A percentile compares a stretch with the other conserved stretches of the same genome.
These are phyloP conservation scores for Calcarisporium arbuscula DNA, from an alignment of 2,329 filamentous ascomycete genomes.

Conservation along the genomic window DNA sequence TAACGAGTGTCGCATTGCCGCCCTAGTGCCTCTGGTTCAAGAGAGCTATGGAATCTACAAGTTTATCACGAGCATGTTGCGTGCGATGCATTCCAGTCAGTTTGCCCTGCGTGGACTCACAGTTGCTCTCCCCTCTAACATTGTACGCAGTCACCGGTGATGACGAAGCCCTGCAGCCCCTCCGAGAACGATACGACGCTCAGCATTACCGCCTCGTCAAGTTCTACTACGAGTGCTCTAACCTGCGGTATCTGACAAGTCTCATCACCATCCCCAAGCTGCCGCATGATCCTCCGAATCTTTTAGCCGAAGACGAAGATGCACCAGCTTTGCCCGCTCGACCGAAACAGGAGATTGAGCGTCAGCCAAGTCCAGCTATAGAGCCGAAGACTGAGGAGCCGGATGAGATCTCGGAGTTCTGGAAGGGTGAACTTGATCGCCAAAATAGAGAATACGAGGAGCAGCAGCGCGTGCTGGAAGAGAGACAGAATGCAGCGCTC, in stretches of 20 bases:
- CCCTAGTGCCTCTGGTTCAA: conserved; percentile 86
- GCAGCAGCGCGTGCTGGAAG: conserved; percentile 81
- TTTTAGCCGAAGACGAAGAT: conserved; percentile 78
- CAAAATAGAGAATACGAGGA: conserved; percentile 94
- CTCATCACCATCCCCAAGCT: conserved; percentile 95
- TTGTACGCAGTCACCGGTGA: conserved; percentile 70
- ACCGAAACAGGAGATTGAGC: conserved; percentile 68
- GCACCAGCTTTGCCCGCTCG: conserved; percentile 77
- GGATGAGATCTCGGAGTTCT: conserved; percentile 95
- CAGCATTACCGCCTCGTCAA: conserved; percentile 95
- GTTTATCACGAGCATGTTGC: conserved; percentile 98
- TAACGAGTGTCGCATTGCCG: conserved; percentile 95
- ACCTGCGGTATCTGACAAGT: conserved; percentile 91
- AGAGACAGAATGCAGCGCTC: conserved; percentile 77
- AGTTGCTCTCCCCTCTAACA: conserved; percentile 13
- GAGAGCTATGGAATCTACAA: conserved; percentile 99
- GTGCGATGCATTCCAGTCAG: conserved; percentile 93
- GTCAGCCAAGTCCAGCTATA: conserved; percentile 61
- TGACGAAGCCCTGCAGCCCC: conserved; percentile 82
- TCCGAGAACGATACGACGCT: conserved; percentile 84
- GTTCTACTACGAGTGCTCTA: conserved; percentile 99
- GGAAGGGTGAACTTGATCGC: conserved; percentile 85
- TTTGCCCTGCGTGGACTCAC: conserved; percentile 9
- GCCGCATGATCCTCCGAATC: conserved; percentile 85
- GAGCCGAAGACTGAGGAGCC: conserved; percentile 70